Percentiles rank a stretch among this genome's conserved stretches.
Evolutionary conservation across 2,329 filamentous ascomycete genomes (phyloP).

Genomic region (Dryadomyces sulphureus): DNA sequence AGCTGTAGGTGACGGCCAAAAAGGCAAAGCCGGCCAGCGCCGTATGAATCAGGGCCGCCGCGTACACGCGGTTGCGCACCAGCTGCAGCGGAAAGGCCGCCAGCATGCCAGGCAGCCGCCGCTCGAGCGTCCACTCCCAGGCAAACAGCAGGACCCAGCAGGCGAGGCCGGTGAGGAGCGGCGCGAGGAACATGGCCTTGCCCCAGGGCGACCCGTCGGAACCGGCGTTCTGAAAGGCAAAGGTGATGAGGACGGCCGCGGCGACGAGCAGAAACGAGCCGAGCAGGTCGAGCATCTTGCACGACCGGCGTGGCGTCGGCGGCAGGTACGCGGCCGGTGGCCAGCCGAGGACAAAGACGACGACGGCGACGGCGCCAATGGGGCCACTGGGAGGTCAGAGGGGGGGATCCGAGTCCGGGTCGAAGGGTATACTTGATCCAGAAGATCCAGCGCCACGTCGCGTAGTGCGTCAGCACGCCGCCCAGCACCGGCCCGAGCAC

Average conservation of each 20-base stretch:
- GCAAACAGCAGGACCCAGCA: constrained; percentile 21
- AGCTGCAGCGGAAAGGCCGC: constrained; percentile 33
- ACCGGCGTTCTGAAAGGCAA: constrained; percentile 39
- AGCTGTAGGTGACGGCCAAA: constrained; percentile 30
- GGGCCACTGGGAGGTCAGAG: constrained; percentile 26
- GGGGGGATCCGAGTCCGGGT: neutral
- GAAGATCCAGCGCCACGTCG: constrained; percentile 40
- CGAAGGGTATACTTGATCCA: constrained; percentile 48
- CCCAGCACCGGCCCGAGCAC: constrained; percentile 37
- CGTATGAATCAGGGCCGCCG: constrained; percentile 26
- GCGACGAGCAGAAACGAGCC: constrained; percentile 38
- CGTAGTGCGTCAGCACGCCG: constrained; percentile 32
- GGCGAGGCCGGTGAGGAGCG: constrained; percentile 22
- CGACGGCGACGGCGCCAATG: constrained; percentile 29
- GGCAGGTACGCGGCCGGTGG: constrained; percentile 27
- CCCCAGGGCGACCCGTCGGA: constrained; percentile 24
- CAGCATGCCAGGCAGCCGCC: constrained; percentile 18
- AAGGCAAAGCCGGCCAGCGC: constrained; percentile 36
- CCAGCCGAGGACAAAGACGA: constrained; percentile 34
- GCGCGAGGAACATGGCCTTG: constrained; percentile 24
- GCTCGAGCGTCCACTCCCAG: constrained; percentile 23
- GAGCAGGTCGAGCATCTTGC: constrained; percentile 36
- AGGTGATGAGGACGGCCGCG: constrained; percentile 39
- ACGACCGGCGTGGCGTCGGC: constrained; percentile 22
- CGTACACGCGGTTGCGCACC: constrained; percentile 31